phyloP scores from a whole-genome alignment of 106 monocot species.

The Alisma plantagoaquatica region DNA sequence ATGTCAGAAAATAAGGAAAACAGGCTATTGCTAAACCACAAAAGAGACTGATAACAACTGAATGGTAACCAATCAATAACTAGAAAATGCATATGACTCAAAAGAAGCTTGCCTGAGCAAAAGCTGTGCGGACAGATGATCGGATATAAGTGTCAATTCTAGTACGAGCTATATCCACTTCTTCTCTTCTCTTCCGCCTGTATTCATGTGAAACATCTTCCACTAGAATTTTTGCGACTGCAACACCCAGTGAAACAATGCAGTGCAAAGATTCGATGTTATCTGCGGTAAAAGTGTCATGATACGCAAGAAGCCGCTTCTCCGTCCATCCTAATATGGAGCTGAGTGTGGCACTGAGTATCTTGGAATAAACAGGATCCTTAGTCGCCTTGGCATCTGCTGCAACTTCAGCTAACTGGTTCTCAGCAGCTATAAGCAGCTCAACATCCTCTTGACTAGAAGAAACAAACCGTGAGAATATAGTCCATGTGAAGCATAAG shows the following conservation, averaged over 20 bases:
- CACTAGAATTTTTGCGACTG: constrained; percentile 70
- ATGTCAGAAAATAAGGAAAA: too few species aligned
- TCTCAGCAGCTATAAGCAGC: constrained; percentile 77
- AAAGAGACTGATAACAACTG: too few species aligned
- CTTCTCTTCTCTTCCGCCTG: constrained; percentile 56
- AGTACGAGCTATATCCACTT: constrained; percentile 79
- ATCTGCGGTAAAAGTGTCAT: constrained; percentile 66
- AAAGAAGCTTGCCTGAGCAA: constrained; percentile 81
- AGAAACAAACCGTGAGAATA: constrained; percentile 60
- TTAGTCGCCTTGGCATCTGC: constrained; percentile 82
- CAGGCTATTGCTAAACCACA: too few species aligned
- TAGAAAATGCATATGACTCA: background rate
- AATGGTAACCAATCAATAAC: too few species aligned
- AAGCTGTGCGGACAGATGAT: constrained; percentile 88
- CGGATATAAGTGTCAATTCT: constrained; percentile 85
- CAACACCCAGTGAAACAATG: constrained; percentile 80
- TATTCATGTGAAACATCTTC: constrained; percentile 92
- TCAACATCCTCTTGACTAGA: constrained; percentile 65
- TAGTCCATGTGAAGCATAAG: constrained; percentile 72
- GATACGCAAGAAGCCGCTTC: constrained; percentile 89
- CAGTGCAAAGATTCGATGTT: constrained; percentile 83
- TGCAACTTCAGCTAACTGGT: constrained; percentile 70
- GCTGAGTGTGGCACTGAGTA: constrained; percentile 73
- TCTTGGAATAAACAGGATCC: constrained; percentile 70
- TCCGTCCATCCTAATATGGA: constrained; percentile 94